A percentile compares a stretch with the other conserved stretches of the same genome.
Conservation (phyloP, 225 moss, liverwort and hornwort species). For the Polytrichum formosum region DNA sequence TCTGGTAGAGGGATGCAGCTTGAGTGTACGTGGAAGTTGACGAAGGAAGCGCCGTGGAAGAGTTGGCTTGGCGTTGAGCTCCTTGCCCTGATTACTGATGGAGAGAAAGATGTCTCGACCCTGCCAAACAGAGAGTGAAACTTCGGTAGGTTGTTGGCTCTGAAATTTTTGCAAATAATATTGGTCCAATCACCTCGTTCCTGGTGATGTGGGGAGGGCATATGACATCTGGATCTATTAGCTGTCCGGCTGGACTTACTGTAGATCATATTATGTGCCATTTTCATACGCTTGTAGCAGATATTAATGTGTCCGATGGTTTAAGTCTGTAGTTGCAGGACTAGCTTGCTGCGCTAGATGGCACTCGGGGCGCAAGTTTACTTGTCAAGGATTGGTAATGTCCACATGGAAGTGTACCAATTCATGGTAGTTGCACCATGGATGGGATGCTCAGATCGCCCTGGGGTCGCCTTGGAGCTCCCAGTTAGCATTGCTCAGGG, state of each 20-base stretch:
- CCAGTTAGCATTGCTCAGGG: too few relatives aligned
- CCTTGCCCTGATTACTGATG: slow-evolving; percentile 40
- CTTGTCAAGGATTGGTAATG: not conserved
- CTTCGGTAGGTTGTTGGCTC: slow-evolving; percentile 48
- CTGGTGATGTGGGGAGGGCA: not conserved
- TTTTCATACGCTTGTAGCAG: too few relatives aligned
- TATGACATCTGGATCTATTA: not conserved
- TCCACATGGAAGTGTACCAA: not conserved
- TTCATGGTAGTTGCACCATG: not conserved
- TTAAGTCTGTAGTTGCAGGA: slow-evolving; percentile 11
- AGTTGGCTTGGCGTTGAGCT: slow-evolving; percentile 32
- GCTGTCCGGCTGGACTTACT: not conserved
- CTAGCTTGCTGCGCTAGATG: too few relatives aligned
- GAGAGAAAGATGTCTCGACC: slow-evolving; percentile 45
- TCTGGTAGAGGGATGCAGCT: not conserved
- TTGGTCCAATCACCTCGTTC: slow-evolving; percentile 1
- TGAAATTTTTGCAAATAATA: not conserved
- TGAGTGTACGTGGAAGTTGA: slow-evolving; percentile 24
- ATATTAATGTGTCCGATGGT: slow-evolving; percentile 1
- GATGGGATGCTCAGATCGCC: not conserved
- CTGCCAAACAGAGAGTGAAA: slow-evolving; percentile 62
- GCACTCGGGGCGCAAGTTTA: not conserved
- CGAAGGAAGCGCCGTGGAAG: not conserved
- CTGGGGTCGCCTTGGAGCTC: not conserved
- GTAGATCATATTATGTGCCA: not conserved